These are phyloP conservation scores for Lenzites betulinus DNA, from an alignment of 768 basidiomycete species.

Conservation along the genomic window DNA sequence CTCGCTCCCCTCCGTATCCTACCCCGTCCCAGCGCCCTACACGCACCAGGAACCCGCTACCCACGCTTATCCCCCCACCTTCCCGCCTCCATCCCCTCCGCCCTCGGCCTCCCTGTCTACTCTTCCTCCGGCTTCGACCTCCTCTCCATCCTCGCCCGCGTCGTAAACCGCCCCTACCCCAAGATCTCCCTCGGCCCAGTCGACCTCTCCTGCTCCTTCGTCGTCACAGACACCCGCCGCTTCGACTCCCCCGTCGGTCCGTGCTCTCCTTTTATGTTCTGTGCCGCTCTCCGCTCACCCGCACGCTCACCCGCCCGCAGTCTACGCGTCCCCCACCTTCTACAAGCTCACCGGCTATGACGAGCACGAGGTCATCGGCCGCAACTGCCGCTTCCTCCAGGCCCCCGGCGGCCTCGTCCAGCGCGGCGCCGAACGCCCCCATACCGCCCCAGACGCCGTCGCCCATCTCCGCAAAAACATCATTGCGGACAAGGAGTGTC, in stretches of 20 bases:
- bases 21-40: not conserved
- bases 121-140: slow-evolving; percentile 91
- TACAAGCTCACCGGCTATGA: slow-evolving; percentile 72
- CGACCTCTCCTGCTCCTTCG: slow-evolving; percentile 90
- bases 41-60: not conserved
- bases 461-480: slow-evolving; percentile 68
- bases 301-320: slow-evolving; percentile 26
- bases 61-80: slow-evolving; percentile 8
- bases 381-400: slow-evolving; percentile 92
- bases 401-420: slow-evolving; percentile 63
- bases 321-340: slow-evolving; percentile 90
- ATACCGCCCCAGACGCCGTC: slow-evolving; percentile 66
- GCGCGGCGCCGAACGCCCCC: slow-evolving; percentile 55
- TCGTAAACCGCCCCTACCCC: slow-evolving; percentile 73
- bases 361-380: slow-evolving; percentile 77
- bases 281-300: not conserved
- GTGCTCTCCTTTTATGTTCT: not conserved
- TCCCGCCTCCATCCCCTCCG: slow-evolving; percentile 27
- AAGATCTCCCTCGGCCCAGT: slow-evolving; percentile 84
- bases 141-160: slow-evolving; percentile 75
- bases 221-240: slow-evolving; percentile 81
- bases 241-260: slow-evolving; percentile 73
- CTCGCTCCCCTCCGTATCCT: slow-evolving; percentile 2
- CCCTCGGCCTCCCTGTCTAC: slow-evolving; percentile 63
- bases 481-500: slow-evolving; percentile 80